Percentiles rank a stretch among this genome's conserved stretches.
Conservation (phyloP, 805 yeast species). For the Lachancea mirantina region DNA sequence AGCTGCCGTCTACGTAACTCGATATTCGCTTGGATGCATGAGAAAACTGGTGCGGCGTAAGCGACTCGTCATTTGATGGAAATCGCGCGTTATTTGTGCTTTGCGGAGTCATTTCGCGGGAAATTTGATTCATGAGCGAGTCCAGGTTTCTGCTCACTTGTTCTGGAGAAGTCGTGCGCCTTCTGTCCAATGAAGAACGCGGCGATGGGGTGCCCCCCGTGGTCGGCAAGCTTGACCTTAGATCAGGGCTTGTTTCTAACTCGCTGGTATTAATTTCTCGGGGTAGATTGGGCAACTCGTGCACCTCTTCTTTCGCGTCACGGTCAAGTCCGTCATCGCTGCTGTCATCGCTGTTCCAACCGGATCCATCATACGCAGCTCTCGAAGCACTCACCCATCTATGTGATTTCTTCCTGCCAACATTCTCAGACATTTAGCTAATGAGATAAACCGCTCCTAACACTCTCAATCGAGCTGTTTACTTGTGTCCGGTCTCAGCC, state of each 20-base stretch:
- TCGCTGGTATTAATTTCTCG: constrained; percentile 2
- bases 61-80: constrained; percentile 1
- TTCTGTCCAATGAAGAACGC: not conserved
- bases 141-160: constrained; percentile 25
- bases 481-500: too few species aligned
- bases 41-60: constrained; percentile 1
- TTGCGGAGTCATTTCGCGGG: constrained; percentile 28
- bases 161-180: not conserved
- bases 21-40: not conserved
- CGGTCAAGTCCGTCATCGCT: constrained; percentile 13
- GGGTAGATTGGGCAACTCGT: not conserved
- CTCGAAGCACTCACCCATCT: constrained; percentile 38
- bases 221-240: not conserved
- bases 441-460: not conserved
- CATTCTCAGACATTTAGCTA: constrained; percentile 21
- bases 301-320: constrained; percentile 1
- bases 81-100: constrained; percentile 3
- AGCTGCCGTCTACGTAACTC: constrained; percentile 6
- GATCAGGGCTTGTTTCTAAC: not conserved
- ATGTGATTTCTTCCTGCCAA: constrained; percentile 34
- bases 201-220: not conserved
- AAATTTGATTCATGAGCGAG: constrained; percentile 26
- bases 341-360: constrained; percentile 32
- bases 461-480: not conserved
- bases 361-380: constrained; percentile 37